phyloP scores from a whole-genome alignment of 2,329 filamentous ascomycete species.

The Leptographium wingfieldii region DNA sequence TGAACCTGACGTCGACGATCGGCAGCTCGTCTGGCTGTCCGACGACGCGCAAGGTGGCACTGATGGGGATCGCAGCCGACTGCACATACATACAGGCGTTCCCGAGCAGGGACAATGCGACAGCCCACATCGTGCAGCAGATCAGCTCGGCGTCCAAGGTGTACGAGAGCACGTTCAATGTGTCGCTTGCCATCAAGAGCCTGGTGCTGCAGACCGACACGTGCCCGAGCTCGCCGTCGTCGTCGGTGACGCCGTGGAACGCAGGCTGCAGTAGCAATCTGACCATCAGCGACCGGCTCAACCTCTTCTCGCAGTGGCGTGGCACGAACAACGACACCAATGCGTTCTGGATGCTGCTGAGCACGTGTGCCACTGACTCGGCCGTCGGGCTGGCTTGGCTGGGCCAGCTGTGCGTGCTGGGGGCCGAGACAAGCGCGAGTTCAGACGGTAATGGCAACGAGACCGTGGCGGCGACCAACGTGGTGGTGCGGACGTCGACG shows the following conservation, averaged over 20 bases:
- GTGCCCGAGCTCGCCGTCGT: constrained; percentile 57
- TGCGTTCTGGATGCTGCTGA: constrained; percentile 87
- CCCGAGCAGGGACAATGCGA: constrained; percentile 48
- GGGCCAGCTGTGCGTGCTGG: constrained; percentile 64
- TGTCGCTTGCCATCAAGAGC: constrained; percentile 81
- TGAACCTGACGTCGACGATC: constrained; percentile 68
- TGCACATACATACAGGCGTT: constrained; percentile 75
- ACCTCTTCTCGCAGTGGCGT: constrained; percentile 81
- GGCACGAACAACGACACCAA: constrained; percentile 60
- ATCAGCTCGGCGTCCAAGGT: constrained; percentile 80
- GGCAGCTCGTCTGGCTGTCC: constrained; percentile 78
- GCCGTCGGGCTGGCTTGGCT: constrained; percentile 91
- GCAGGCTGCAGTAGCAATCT: constrained; percentile 51
- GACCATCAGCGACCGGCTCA: constrained; percentile 66
- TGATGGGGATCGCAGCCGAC: constrained; percentile 86
- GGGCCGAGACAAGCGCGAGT: constrained; percentile 40
- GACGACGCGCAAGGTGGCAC: constrained; percentile 75
- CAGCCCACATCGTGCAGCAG: constrained; percentile 64
- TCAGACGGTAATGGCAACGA: constrained; percentile 34
- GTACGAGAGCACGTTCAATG: constrained; percentile 88
- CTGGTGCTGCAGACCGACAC: constrained; percentile 60
- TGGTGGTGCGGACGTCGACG: constrained; percentile 68
- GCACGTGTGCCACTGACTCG: constrained; percentile 65
- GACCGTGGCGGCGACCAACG: constrained; percentile 74
- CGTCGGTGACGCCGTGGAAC: constrained; percentile 70